Conservation (phyloP, 1,284 basidiomycete genomes). For the Leccinum colubrinum region DNA sequence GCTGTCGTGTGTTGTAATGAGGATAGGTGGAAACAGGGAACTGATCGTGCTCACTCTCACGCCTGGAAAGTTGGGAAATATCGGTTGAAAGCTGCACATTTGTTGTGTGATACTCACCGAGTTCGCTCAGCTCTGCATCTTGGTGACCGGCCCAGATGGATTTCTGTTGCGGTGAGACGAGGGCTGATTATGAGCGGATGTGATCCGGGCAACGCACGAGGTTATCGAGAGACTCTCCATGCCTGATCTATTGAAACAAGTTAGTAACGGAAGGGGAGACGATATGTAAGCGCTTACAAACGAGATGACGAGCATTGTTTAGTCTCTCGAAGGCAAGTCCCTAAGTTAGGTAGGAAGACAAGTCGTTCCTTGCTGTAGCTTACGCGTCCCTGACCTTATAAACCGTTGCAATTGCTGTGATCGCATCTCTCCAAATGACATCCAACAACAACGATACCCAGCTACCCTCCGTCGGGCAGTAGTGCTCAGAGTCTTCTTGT, state of each 20-base stretch:
- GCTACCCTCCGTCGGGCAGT: conserved; percentile 64
- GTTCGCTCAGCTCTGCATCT: conserved; percentile 80
- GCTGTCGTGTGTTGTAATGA: conserved; percentile 42
- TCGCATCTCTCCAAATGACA: conserved; percentile 2
- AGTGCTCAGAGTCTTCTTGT: conserved; percentile 65
- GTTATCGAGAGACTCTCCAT: conserved; percentile 79
- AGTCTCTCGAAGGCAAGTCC: background rate
- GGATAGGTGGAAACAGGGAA: background rate
- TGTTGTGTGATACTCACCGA: conserved; percentile 52
- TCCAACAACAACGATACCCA: conserved; percentile 39
- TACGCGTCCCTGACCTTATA: conserved; percentile 28
- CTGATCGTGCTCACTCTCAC: conserved; percentile 51
- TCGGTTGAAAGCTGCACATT: conserved; percentile 5
- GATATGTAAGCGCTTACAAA: conserved; percentile 22
- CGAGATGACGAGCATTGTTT: conserved; percentile 22
- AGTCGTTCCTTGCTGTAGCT: conserved; percentile 6
- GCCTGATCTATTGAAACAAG: conserved; percentile 55
- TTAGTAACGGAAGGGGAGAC: conserved; percentile 16
- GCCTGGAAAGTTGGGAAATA: conserved; percentile 38
- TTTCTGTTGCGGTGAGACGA: conserved; percentile 34
- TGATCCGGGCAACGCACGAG: conserved; percentile 34
- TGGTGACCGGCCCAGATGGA: conserved; percentile 81
- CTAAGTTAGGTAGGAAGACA: no score
- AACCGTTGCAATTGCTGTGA: conserved; percentile 2
- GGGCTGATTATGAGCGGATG: background rate